These are phyloP conservation scores for Coniochaeta sp. DNA, from an alignment of 2,329 filamentous ascomycete species.

Conservation along the genomic window DNA sequence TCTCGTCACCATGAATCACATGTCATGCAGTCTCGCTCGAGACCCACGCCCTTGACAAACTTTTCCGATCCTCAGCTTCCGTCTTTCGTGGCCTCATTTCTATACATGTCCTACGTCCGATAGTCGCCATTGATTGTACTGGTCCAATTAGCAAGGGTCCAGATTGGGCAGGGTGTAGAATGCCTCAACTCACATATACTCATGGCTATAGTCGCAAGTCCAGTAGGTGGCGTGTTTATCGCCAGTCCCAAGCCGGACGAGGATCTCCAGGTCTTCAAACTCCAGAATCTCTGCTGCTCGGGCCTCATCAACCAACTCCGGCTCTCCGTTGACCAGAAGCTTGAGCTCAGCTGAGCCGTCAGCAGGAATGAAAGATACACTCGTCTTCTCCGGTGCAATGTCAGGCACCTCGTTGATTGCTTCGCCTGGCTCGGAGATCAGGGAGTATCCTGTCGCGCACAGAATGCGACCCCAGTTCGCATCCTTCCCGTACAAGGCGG, in stretches of 20 bases:
- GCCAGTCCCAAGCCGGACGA: constrained; percentile 64
- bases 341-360: constrained; percentile 73
- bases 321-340: constrained; percentile 71
- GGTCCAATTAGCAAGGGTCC: constrained; percentile 10
- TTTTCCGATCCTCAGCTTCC: not conserved
- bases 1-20: not conserved
- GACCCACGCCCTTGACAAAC: not conserved
- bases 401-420: constrained; percentile 52
- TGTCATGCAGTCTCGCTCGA: not conserved
- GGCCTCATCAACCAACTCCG: constrained; percentile 68
- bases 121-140: constrained; percentile 61
- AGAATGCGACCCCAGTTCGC: constrained; percentile 98
- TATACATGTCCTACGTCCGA: constrained; percentile 38
- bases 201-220: constrained; percentile 83
- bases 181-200: constrained; percentile 49
- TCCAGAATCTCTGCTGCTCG: constrained; percentile 72
- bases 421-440: constrained; percentile 51
- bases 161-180: not conserved
- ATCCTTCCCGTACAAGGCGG: constrained; percentile 91
- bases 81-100: not conserved
- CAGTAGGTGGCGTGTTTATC: constrained; percentile 65
- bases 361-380: constrained; percentile 69
- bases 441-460: constrained; percentile 81
- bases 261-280: constrained; percentile 70
- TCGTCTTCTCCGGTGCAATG: constrained; percentile 63